Conservation (phyloP, 768 basidiomycete genomes). For the Auriscalpium orientale region DNA sequence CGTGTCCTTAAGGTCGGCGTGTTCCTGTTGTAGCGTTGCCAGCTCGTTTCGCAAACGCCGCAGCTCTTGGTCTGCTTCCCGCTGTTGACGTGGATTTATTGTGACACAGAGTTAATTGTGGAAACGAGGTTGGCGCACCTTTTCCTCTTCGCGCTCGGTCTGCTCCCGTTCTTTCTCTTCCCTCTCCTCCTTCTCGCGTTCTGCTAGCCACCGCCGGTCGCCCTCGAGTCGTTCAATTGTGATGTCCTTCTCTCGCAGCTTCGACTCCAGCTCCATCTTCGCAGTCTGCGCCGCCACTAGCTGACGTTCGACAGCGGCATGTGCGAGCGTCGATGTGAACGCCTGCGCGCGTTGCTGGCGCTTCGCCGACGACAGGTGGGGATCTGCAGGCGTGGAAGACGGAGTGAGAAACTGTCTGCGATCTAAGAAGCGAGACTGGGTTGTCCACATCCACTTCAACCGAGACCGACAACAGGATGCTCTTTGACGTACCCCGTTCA, state of each 20-base stretch:
- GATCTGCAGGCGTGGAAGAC: constrained; percentile 34
- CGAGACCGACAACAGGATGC: neutral
- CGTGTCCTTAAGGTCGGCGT: constrained; percentile 54
- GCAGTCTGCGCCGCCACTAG: constrained; percentile 53
- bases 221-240: constrained; percentile 59
- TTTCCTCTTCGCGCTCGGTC: constrained; percentile 43
- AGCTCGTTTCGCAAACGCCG: constrained; percentile 43
- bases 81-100: constrained; percentile 24
- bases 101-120: neutral
- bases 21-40: constrained; percentile 44
- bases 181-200: constrained; percentile 60
- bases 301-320: constrained; percentile 62
- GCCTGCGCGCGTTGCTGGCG: constrained; percentile 59
- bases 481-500: constrained; percentile 41
- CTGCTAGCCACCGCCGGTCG: constrained; percentile 62
- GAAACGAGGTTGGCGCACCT: constrained; percentile 35
- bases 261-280: constrained; percentile 58
- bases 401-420: constrained; percentile 1
- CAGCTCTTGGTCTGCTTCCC: constrained; percentile 42
- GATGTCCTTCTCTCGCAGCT: constrained; percentile 57
- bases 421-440: neutral
- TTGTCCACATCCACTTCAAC: neutral
- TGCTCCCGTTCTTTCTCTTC: constrained; percentile 59
- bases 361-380: constrained; percentile 58
- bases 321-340: constrained; percentile 53